Conservation (phyloP, 1,284 basidiomycete genomes). For the Mycena citricolor region DNA sequence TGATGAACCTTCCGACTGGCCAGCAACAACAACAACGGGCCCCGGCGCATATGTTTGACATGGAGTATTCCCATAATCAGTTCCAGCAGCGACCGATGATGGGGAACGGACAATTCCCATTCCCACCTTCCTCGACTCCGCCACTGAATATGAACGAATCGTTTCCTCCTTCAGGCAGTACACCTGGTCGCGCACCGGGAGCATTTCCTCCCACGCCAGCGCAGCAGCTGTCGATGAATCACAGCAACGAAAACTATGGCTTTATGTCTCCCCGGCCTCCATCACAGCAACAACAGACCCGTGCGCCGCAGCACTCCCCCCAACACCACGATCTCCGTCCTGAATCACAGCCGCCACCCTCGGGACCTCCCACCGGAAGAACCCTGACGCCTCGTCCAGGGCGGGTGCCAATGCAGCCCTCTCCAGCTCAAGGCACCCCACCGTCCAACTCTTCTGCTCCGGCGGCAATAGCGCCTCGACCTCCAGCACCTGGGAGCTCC, state of each 20-base stretch:
- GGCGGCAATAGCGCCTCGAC: conserved; percentile 20
- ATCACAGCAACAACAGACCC: conserved; percentile 44
- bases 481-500: conserved; percentile 17
- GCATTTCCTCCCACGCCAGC: conserved; percentile 55
- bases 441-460: conserved; percentile 5
- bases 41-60: conserved; percentile 42
- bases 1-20: conserved; percentile 42
- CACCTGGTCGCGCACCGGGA: conserved; percentile 39
- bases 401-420: conserved; percentile 12
- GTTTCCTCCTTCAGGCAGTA: conserved; percentile 18
- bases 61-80: conserved; percentile 38
- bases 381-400: no score
- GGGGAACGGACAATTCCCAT: conserved; percentile 37
- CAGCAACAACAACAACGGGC: conserved; percentile 43
- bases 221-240: conserved; percentile 54
- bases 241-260: conserved; percentile 28
- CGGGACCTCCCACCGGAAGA: conserved; percentile 18
- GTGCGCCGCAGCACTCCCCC: conserved; percentile 31
- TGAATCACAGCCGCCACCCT: conserved; percentile 50
- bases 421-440: background rate
- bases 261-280: conserved; percentile 27
- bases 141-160: conserved; percentile 17
- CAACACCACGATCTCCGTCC: background rate
- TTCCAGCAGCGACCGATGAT: conserved; percentile 41
- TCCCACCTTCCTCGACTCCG: conserved; percentile 41